Base-by-base conservation (phyloP, 2,329 filamentous ascomycete genomes). In the Pestalotiopsis sp. region DNA sequence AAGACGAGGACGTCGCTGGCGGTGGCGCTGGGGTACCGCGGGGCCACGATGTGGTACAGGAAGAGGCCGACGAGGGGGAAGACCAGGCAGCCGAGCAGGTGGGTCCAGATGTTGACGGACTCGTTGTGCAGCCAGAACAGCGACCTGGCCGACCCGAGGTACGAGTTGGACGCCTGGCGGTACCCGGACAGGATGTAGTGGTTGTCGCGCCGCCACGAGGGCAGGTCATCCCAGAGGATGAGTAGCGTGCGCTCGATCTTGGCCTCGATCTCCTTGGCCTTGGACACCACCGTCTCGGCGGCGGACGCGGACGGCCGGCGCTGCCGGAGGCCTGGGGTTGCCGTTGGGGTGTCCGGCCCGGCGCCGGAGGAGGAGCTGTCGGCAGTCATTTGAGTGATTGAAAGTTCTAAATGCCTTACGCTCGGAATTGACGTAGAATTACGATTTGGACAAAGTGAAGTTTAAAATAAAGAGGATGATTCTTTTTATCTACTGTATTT, bases 1-100 rank as follows among this genome's bases (percentile, higher is more conserved):
- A 97, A 94, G 38, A 89, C 93, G 45, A 89, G 71, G n/a, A 93
- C 83, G 77, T 97, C 94, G 3, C 86, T 81, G 9, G 76, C 69
- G 9, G 84, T 85, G 6, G 92, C 92, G 2, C 85, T 83, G 9
- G 84, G 84, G 75, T 95, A 95, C 9, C 93, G 88, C 49, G 91
- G 88, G 13, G 84, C 83, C 49, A 95, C 81, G 63, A 85, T 80
- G 27, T 78, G 77, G 78, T 91, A 88, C 13, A 94, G 80, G 64
- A 86, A 82, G 13, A 82, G 71, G 1, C 84, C 87, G 1, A 83
- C 80, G 6, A 83, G 75, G 3, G 88, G 76, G 68, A 92, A 90
- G 45, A 87, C 73, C 1, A 92, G 64, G 12, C 91, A 88, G 7
- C 93, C 94, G 56, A 93, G 75, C 11, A 91, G 84, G 72, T 90